Conservation (phyloP, 805 yeast genomes). For the Kregervanrija delftensis region DNA sequence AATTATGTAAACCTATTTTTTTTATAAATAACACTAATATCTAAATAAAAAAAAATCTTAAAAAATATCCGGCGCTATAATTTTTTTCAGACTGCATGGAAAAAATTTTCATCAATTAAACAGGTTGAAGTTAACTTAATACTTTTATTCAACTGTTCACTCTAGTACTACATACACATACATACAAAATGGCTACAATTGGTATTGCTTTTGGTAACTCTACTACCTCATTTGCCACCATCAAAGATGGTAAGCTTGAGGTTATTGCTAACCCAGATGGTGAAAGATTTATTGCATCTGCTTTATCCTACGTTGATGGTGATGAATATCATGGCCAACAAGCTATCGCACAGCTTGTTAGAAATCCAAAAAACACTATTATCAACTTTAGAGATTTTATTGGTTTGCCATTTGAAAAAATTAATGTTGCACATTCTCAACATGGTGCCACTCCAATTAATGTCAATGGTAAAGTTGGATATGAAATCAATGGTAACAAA, state of each 20-base stretch:
- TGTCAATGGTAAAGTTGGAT: slow-evolving; percentile 61
- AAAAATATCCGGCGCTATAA: too few species aligned
- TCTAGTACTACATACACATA: too few species aligned
- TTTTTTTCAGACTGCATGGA: too few species aligned
- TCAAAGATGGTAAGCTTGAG: slow-evolving; percentile 87
- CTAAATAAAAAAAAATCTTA: too few species aligned
- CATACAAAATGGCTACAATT: slow-evolving; percentile 48
- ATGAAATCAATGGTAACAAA: slow-evolving; percentile 50
- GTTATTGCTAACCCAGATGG: slow-evolving; percentile 99
- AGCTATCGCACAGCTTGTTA: slow-evolving; percentile 84
- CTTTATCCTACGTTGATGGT: slow-evolving; percentile 82
- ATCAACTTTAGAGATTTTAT: slow-evolving; percentile 90
- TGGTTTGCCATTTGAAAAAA: slow-evolving; percentile 65
- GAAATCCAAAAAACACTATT: slow-evolving; percentile 84
- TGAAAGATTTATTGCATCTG: slow-evolving; percentile 93
- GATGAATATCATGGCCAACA: slow-evolving; percentile 98
- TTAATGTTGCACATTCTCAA: slow-evolving; percentile 58
- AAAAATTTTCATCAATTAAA: too few species aligned
- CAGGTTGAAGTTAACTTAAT: too few species aligned
- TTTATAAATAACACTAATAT: too few species aligned
- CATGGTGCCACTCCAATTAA: slow-evolving; percentile 63
- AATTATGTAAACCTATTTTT: too few species aligned
- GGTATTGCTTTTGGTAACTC: slow-evolving; percentile 97
- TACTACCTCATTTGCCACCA: slow-evolving; percentile 88
- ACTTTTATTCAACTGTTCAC: too few species aligned